These are phyloP conservation scores for Mycena crocata DNA, from an alignment of 768 basidiomycete genomes.

Conservation along the genomic window DNA sequence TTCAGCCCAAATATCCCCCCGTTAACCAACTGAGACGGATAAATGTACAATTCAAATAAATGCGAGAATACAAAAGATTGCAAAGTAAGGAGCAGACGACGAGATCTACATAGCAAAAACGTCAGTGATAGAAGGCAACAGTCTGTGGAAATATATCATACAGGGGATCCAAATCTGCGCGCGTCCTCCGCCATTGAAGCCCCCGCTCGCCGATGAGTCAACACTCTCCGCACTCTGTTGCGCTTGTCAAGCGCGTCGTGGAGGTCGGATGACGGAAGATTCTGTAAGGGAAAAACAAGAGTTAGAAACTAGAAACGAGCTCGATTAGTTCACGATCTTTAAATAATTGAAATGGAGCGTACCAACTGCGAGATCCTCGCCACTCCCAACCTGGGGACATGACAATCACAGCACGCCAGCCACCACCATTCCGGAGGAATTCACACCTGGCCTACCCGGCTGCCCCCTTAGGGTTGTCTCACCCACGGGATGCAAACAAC, in stretches of 20 bases:
- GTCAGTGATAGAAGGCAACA: background rate
- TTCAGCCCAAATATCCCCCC: too few relatives aligned
- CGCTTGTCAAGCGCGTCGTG: background rate
- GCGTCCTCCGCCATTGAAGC: constrained; percentile 11
- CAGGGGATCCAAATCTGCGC: background rate
- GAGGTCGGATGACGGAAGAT: background rate
- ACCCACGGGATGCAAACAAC: background rate
- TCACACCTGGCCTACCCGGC: background rate
- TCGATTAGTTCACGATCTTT: too few relatives aligned
- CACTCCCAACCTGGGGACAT: background rate
- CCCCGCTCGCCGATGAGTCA: constrained; percentile 1
- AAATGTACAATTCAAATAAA: too few relatives aligned
- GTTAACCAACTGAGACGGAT: too few relatives aligned
- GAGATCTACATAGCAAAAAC: background rate
- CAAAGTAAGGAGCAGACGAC: too few relatives aligned
- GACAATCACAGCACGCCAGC: background rate
- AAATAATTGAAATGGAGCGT: too few relatives aligned
- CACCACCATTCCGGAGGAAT: background rate
- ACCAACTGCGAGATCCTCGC: too few relatives aligned
- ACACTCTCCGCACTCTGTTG: background rate
- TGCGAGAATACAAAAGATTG: too few relatives aligned
- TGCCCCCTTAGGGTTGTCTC: background rate
- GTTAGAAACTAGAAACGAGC: too few relatives aligned
- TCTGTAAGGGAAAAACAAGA: background rate
- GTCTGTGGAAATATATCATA: background rate